A percentile compares a stretch with the other conserved stretches of the same genome.
Evolutionary conservation across 2,329 filamentous ascomycete genomes (phyloP).

Genomic region (Parasarocladium wereldwijsianum): DNA sequence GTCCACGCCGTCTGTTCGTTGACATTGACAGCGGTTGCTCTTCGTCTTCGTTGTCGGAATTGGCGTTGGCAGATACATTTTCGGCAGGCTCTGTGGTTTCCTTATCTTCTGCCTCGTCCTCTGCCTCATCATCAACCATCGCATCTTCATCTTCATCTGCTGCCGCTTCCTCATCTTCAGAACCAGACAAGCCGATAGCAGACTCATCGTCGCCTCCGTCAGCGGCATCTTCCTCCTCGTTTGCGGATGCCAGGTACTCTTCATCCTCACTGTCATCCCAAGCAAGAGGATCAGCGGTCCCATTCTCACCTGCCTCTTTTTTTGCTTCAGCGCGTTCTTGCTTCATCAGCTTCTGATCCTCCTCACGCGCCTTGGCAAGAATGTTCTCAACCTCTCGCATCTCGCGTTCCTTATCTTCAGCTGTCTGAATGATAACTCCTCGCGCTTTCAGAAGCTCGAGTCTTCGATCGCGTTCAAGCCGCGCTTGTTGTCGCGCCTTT

Average conservation of each 20-base stretch:
- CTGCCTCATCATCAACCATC: slow-evolving; percentile 26
- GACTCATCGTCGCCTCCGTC: slow-evolving; percentile 21
- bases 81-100: slow-evolving; percentile 19
- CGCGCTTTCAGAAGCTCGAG: slow-evolving; percentile 64
- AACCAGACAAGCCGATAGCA: slow-evolving; percentile 28
- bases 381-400: slow-evolving; percentile 77
- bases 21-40: slow-evolving; percentile 24
- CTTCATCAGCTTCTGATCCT: slow-evolving; percentile 61
- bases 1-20: slow-evolving; percentile 22
- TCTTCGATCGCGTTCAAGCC: slow-evolving; percentile 59
- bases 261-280: slow-evolving; percentile 45
- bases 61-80: too few species aligned
- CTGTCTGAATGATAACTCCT: slow-evolving; percentile 68
- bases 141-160: slow-evolving; percentile 18
- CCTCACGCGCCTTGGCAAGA: slow-evolving; percentile 58
- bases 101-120: slow-evolving; percentile 11
- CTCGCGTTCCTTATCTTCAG: slow-evolving; percentile 73
- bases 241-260: slow-evolving; percentile 26
- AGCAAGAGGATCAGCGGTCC: slow-evolving; percentile 32
- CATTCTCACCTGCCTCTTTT: slow-evolving; percentile 37
- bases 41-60: slow-evolving; percentile 21
- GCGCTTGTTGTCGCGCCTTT: slow-evolving; percentile 67
- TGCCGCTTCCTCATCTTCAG: slow-evolving; percentile 22
- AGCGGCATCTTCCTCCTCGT: slow-evolving; percentile 16
- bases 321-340: slow-evolving; percentile 62